phyloP scores from a whole-genome alignment of 441 rosid species.

The Gossypium laxum region DNA sequence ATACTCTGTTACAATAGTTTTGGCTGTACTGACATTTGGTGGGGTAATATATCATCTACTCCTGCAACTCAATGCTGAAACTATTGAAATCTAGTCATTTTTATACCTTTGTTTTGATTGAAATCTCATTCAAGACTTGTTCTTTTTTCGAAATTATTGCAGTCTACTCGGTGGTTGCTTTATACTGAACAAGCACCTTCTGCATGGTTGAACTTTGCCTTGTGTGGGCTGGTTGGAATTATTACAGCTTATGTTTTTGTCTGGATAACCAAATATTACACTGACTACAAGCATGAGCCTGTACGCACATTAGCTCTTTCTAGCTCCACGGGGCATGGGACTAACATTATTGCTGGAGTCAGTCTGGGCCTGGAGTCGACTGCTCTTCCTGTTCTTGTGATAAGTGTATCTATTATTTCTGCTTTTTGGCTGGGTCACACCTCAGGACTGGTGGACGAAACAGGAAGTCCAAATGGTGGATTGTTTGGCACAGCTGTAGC shows the following conservation, averaged over 20 bases:
- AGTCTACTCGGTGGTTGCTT: slow-evolving; percentile 98
- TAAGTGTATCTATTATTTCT: slow-evolving; percentile 66
- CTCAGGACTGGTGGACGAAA: slow-evolving; percentile 84
- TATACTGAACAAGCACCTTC: slow-evolving; percentile 90
- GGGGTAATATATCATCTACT: slow-evolving; percentile 49
- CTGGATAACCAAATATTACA: slow-evolving; percentile 87
- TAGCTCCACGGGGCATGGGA: slow-evolving; percentile 95
- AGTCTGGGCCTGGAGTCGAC: slow-evolving; percentile 98
- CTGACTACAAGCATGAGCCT: slow-evolving; percentile 95
- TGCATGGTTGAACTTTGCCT: slow-evolving; percentile 87
- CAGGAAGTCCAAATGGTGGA: slow-evolving; percentile 78
- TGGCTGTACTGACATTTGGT: slow-evolving; percentile 80
- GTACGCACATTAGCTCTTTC: slow-evolving; percentile 85
- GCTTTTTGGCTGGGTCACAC: slow-evolving; percentile 95
- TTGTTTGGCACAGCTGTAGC: slow-evolving; percentile 98
- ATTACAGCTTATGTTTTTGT: slow-evolving; percentile 85
- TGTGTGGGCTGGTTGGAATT: slow-evolving; percentile 93
- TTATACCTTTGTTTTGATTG: slow-evolving; percentile 3
- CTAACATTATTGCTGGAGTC: slow-evolving; percentile 93
- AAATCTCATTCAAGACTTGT: slow-evolving; percentile 20
- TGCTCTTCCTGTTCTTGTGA: slow-evolving; percentile 89
- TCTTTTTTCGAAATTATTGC: slow-evolving; percentile 22
- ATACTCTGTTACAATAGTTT: slow-evolving; percentile 70
- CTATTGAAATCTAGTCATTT: slow-evolving; percentile 5
- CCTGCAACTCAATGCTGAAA: neutral